A percentile compares a stretch with the other conserved stretches of the same genome.
Conservation (phyloP, 148 eudicot genomes). For the Arbutus unedo region DNA sequence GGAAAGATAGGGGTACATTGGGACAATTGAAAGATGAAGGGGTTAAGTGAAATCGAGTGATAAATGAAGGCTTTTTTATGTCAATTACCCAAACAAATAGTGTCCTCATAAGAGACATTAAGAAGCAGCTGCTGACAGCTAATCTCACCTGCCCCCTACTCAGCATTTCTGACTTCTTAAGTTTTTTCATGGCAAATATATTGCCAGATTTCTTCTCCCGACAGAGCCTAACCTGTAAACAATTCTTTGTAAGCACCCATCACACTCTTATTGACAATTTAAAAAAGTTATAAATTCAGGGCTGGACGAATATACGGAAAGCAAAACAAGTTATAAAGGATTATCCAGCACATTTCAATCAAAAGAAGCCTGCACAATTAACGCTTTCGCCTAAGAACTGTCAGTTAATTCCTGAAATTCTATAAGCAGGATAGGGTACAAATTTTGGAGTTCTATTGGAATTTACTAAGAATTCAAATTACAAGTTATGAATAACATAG, state of each 20-base stretch:
- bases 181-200: conserved; percentile 69
- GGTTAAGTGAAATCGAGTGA: no score
- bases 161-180: conserved; percentile 75
- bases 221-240: conserved; percentile 55
- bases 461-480: background rate
- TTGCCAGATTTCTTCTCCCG: conserved; percentile 62
- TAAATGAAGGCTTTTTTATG: no score
- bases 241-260: conserved; percentile 10
- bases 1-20: no score
- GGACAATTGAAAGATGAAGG: no score
- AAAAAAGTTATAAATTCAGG: background rate
- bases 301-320: background rate
- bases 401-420: background rate
- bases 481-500: background rate
- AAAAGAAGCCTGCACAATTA: background rate
- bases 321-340: background rate
- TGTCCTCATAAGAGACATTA: background rate
- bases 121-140: background rate
- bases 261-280: background rate
- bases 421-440: background rate
- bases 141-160: conserved; percentile 62
- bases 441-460: background rate
- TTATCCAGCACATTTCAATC: conserved; percentile 2
- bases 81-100: no score
- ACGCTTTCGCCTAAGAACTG: background rate